Base-by-base conservation (phyloP, 495 filamentous ascomycete genomes). In the Neurospora sp. region DNA sequence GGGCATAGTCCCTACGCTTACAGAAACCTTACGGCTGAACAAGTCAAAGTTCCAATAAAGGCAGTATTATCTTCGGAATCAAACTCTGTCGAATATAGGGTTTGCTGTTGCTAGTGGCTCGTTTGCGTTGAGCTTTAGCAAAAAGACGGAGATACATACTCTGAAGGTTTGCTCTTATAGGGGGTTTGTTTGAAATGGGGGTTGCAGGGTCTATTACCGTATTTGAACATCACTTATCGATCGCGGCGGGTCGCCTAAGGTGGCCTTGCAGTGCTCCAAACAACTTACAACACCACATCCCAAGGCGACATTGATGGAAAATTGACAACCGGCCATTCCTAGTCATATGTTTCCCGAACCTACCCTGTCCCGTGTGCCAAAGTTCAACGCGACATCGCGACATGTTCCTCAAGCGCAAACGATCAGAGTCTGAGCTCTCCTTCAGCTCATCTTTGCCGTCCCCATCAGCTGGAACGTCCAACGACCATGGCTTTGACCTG, bases 331-430 rank as follows among this genome's bases (percentile, higher is more conserved):
- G 27, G 53, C 27, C 12, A 61, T 18, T 18, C 6, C 6, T 18
- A 18, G 12, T 31, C 22, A 61, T 61, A 61, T 61, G 14, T 61
- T 53, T 53, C 20, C 6, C 27, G 22, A 14, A 35, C 53, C 27
- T 35, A 18, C 12, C 10, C 53, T 8, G 53, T 35, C 22, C 12
- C 14, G 22, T 18, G 22, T 61, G 12, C 27, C 53, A 35, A 22
- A 27, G 20, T 14, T 53, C 46, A 53, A 53, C 46, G 46, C 46
- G 4, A 7, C 27, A 35, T 35, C 12, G 27, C 53, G 53, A 61
- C 42, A 85, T 85, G 83, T 71, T 82, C 18, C 77, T 85, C 73
- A 87, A 87, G 76, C 85, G 85, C 76, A 87, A 86, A 81, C 78
- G 85, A 22, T 87, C 85, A 79, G 84, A 83, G 68, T 83, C 83